Percentiles rank a stretch among this genome's conserved stretches.
These are phyloP conservation scores for Brassica nigra DNA, from an alignment of 345 rosid species.

Conservation along the genomic window DNA sequence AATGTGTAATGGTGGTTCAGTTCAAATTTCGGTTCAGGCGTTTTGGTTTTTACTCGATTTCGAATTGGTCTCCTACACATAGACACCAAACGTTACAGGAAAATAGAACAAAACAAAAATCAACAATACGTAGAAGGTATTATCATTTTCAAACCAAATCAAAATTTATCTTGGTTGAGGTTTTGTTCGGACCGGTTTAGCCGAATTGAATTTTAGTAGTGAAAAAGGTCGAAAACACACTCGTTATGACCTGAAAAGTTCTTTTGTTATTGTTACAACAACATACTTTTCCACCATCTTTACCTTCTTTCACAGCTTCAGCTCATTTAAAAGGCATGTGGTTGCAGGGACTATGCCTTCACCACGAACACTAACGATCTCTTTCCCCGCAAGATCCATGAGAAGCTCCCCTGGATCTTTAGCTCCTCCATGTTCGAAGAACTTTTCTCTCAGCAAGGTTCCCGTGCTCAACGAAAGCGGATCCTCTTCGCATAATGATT, in stretches of 20 bases:
- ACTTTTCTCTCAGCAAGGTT: slow-evolving; percentile 60
- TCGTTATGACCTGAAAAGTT: neutral
- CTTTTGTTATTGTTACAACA: neutral
- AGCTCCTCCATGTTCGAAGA: slow-evolving; percentile 87
- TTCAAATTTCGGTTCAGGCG: neutral
- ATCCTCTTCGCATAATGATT: slow-evolving; percentile 76
- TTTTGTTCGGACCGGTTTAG: neutral
- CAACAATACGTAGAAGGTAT: neutral
- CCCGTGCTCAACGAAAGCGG: slow-evolving; percentile 79
- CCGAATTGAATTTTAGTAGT: neutral
- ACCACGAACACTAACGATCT: slow-evolving; percentile 48
- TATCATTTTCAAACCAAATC: neutral
- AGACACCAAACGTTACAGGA: too few relatives aligned
- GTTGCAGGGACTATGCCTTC: slow-evolving; percentile 73
- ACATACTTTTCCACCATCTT: neutral
- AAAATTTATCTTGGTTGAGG: neutral
- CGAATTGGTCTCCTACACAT: too few relatives aligned
- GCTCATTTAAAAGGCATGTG: slow-evolving; percentile 59
- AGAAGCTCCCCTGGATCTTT: slow-evolving; percentile 75
- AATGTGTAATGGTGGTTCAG: neutral
- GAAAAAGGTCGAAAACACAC: neutral
- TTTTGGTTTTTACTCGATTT: too few relatives aligned
- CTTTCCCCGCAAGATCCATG: slow-evolving; percentile 66
- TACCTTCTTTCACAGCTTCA: slow-evolving; percentile 8
- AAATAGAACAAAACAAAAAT: too few relatives aligned